phyloP scores from a whole-genome alignment of 345 rosid genomes.

The Arabidopsis thaliana region DNA sequence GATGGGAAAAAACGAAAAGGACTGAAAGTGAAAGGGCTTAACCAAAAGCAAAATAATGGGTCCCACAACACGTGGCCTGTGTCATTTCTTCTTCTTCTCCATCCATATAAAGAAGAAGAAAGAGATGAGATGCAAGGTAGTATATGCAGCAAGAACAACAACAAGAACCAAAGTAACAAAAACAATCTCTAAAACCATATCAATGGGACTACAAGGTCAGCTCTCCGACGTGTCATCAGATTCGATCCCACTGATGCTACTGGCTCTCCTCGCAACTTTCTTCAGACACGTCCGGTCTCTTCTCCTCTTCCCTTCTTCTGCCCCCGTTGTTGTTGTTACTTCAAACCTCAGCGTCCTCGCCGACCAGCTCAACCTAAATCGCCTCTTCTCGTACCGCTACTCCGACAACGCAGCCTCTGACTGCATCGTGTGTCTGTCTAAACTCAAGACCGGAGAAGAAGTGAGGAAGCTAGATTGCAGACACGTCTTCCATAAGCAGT shows the following conservation, averaged over 20 bases:
- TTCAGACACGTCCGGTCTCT: slow-evolving; percentile 54
- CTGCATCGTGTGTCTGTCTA: slow-evolving; percentile 71
- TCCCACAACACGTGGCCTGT: slow-evolving; percentile 48
- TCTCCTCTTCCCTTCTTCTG: slow-evolving; percentile 44
- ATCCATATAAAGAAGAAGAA: slow-evolving; percentile 32
- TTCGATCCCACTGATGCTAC: slow-evolving; percentile 65
- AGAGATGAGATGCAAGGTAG: neutral
- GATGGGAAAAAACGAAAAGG: slow-evolving; percentile 7
- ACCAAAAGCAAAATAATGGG: slow-evolving; percentile 22
- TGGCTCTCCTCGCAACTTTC: slow-evolving; percentile 64
- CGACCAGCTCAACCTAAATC: slow-evolving; percentile 69
- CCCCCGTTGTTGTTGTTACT: slow-evolving; percentile 32
- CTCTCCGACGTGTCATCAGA: slow-evolving; percentile 73
- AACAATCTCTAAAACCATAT: neutral
- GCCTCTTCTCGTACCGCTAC: slow-evolving; percentile 55
- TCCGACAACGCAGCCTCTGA: slow-evolving; percentile 39
- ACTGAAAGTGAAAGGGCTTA: slow-evolving; percentile 29
- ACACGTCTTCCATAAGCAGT: slow-evolving; percentile 79
- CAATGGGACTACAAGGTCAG: slow-evolving; percentile 76
- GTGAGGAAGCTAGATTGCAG: slow-evolving; percentile 79
- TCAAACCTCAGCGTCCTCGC: slow-evolving; percentile 58
- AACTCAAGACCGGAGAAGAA: slow-evolving; percentile 66
- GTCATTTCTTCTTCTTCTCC: slow-evolving; percentile 5
- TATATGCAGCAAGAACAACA: neutral
- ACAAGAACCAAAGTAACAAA: neutral